A percentile compares a stretch with the other conserved stretches of the same genome.
These are phyloP conservation scores for Tulasnella sp. DNA, from an alignment of 768 basidiomycete species.

Conservation along the genomic window DNA sequence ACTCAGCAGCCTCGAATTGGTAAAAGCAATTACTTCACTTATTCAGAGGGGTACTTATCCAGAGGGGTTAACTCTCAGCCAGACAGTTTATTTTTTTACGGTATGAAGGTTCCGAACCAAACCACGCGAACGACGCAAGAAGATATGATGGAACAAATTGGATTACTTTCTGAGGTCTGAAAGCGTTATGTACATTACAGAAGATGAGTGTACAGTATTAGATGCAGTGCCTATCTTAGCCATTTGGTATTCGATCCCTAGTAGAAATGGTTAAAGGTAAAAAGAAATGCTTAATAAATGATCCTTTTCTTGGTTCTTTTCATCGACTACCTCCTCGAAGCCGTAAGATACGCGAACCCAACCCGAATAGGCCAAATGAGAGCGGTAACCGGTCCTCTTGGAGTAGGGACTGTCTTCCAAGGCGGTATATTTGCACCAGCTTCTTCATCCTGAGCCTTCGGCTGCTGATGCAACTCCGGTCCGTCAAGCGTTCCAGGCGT, in stretches of 20 bases:
- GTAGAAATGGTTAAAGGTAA: neutral
- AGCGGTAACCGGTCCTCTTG: neutral
- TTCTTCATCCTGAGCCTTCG: neutral
- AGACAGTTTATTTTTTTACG: no score
- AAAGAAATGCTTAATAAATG: neutral
- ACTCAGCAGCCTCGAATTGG: neutral
- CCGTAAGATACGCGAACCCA: neutral
- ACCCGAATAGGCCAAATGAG: conserved; percentile 7
- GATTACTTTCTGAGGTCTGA: neutral
- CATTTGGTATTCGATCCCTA: neutral
- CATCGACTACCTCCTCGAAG: neutral
- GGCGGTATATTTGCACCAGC: no score
- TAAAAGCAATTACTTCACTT: neutral
- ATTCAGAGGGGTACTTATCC: no score
- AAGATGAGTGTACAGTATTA: neutral
- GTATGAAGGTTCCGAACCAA: neutral
- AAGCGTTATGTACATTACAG: neutral
- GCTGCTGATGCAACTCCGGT: neutral
- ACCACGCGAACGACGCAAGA: neutral
- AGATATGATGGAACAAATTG: neutral
- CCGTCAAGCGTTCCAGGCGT: neutral
- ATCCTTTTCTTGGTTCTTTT: neutral
- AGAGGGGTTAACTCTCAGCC: no score
- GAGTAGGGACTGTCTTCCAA: neutral
- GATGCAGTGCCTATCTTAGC: neutral